Evolutionary conservation across 108 stramenopile species (phyloP).

Genomic region (Pelagomonas calceolata): DNA sequence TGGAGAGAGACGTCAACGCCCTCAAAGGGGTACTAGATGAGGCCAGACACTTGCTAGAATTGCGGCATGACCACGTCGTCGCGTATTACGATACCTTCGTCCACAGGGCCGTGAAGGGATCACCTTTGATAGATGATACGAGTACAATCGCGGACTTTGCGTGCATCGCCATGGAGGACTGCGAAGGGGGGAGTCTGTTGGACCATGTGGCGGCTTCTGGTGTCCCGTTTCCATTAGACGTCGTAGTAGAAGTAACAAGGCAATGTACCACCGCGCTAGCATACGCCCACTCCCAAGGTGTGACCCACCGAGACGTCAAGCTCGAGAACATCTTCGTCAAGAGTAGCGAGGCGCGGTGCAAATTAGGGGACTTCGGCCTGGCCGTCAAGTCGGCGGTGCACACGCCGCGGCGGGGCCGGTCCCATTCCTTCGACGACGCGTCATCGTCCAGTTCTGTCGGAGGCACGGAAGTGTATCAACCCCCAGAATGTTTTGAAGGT

Average conservation of each 20-base stretch:
- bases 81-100: neutral
- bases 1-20: neutral
- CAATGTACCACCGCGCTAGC: neutral
- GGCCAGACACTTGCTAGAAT: neutral
- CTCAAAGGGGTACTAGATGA: neutral
- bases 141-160: neutral
- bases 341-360: neutral
- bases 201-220: neutral
- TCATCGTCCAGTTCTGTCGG: neutral
- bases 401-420: too few species aligned
- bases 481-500: neutral
- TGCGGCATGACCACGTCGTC: neutral
- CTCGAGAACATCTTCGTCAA: neutral
- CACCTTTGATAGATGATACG: neutral
- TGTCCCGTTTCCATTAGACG: neutral
- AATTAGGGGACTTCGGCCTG: constrained; percentile 1
- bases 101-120: neutral
- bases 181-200: neutral
- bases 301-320: neutral
- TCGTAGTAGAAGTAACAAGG: neutral
- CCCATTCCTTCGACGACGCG: too few species aligned
- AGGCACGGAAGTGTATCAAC: neutral
- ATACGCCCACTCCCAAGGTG: neutral
- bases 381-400: neutral
- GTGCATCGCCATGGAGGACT: constrained; percentile 5